Base-by-base conservation (phyloP, 768 basidiomycete genomes). In the Trametopsis cervina region DNA sequence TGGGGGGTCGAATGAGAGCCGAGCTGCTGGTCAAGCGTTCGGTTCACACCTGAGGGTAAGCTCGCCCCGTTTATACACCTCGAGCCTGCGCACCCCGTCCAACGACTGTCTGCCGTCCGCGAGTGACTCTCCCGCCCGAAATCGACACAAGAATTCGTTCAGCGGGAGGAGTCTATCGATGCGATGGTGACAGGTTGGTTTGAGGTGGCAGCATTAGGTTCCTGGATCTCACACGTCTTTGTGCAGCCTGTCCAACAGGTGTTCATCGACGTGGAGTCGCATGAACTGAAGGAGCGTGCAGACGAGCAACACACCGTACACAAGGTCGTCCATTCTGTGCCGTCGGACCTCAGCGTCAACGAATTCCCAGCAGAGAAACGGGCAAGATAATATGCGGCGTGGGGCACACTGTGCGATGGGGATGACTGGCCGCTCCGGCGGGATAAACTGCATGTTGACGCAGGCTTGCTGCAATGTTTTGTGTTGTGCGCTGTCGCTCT, bases 211-310 rank as follows among this genome's bases (percentile, higher is more conserved):
- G 29, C 7, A 7, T 33, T 33, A 15, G 15, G 29, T 7, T 7
- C 9, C 29, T 7, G 15, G 29, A 33, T 7, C 29, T 33, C 29
- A 33, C 29, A 15, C 29, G 29, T 15, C 29, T 15, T 15, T 33
- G 9, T 33, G 29, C 29, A 33, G 29, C 29, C 29, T 33, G 29
- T 33, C 15, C 58, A 49, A 22, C 48, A 55, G 40, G 52, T 63
- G 3, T 60, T 48, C 35, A 63, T 64, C 22, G 59, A 65, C 47
- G 60, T 66, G 33, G 65, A 66, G 57, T 59, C 58, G 9, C 65
- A 66, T 48, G 61, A 64, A 45, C 57, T 64, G 60, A 54, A 59
- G 37, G 63, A 63, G 45, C 42, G 50, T 33, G 9, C 29, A 7
- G 29, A 33, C 9, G 29, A 33, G 15, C 29, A 33, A 33, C 7